Percentiles rank a stretch among this genome's conserved stretches.
phyloP scores from a whole-genome alignment of 2,329 filamentous ascomycete genomes.

The Fusarium sublunatum region DNA sequence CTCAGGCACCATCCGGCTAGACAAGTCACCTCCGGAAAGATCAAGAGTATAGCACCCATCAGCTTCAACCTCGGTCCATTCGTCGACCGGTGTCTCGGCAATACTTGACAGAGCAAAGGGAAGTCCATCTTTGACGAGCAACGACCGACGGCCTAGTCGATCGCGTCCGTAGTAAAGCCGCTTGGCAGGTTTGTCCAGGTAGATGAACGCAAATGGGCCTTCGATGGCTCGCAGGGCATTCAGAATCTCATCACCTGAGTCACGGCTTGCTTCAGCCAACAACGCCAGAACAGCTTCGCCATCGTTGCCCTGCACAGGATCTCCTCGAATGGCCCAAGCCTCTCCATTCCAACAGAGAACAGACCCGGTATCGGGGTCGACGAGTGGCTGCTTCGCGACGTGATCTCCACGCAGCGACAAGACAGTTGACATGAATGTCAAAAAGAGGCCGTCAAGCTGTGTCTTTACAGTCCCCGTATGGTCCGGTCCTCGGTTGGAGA shows the following conservation, averaged over 20 bases:
- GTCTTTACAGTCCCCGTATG: constrained; percentile 60
- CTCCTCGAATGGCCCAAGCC: constrained; percentile 79
- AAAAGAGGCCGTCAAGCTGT: constrained; percentile 51
- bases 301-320: constrained; percentile 79
- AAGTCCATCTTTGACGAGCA: constrained; percentile 69
- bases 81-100: constrained; percentile 61
- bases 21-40: constrained; percentile 51
- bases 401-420: constrained; percentile 85
- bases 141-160: constrained; percentile 84
- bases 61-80: constrained; percentile 85
- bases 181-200: constrained; percentile 71
- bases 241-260: constrained; percentile 53
- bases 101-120: constrained; percentile 77
- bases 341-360: constrained; percentile 98
- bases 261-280: constrained; percentile 60
- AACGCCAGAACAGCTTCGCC: constrained; percentile 74
- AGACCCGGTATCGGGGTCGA: constrained; percentile 66
- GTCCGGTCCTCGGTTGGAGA: constrained; percentile 70
- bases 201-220: constrained; percentile 92
- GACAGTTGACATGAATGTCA: constrained; percentile 84
- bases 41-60: constrained; percentile 81
- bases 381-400: constrained; percentile 78
- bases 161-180: constrained; percentile 87
- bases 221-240: constrained; percentile 70
- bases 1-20: constrained; percentile 23